Conservation (phyloP, 805 yeast genomes). For the Metschnikowia lachancei region DNA sequence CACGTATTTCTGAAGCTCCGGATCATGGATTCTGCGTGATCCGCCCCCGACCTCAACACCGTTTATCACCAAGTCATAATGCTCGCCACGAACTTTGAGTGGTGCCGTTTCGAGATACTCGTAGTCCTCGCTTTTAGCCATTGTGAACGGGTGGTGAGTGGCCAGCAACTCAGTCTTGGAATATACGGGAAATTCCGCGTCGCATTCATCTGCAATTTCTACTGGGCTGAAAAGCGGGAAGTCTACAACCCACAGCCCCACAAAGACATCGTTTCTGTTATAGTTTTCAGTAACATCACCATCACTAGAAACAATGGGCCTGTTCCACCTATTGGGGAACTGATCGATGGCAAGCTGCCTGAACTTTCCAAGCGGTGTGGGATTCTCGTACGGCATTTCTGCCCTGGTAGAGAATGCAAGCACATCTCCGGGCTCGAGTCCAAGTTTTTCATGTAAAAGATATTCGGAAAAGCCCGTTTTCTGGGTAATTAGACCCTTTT, state of each 20-base stretch:
- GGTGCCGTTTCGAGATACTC: slow-evolving; percentile 54
- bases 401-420: slow-evolving; percentile 79
- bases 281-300: slow-evolving; percentile 14
- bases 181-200: slow-evolving; percentile 58
- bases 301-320: slow-evolving; percentile 30
- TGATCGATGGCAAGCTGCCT: slow-evolving; percentile 68
- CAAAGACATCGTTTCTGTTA: slow-evolving; percentile 40
- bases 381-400: slow-evolving; percentile 74
- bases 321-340: slow-evolving; percentile 50
- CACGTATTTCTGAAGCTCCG: slow-evolving; percentile 69
- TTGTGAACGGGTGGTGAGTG: slow-evolving; percentile 97
- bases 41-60: slow-evolving; percentile 99
- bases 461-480: slow-evolving; percentile 19
- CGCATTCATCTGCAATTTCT: slow-evolving; percentile 33
- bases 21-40: slow-evolving; percentile 89
- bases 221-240: slow-evolving; percentile 88
- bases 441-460: slow-evolving; percentile 27
- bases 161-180: slow-evolving; percentile 50
- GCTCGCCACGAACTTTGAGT: slow-evolving; percentile 75
- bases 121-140: slow-evolving; percentile 75
- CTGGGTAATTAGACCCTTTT: slow-evolving; percentile 24
- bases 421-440: slow-evolving; percentile 64
- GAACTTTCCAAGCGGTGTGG: slow-evolving; percentile 88
- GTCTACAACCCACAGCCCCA: slow-evolving; percentile 82
- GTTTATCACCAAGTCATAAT: slow-evolving; percentile 88